A percentile compares a stretch with the other conserved stretches of the same genome.
These are phyloP conservation scores for Talaromyces proteolyticus DNA, from an alignment of 495 filamentous ascomycete genomes.

Conservation along the genomic window DNA sequence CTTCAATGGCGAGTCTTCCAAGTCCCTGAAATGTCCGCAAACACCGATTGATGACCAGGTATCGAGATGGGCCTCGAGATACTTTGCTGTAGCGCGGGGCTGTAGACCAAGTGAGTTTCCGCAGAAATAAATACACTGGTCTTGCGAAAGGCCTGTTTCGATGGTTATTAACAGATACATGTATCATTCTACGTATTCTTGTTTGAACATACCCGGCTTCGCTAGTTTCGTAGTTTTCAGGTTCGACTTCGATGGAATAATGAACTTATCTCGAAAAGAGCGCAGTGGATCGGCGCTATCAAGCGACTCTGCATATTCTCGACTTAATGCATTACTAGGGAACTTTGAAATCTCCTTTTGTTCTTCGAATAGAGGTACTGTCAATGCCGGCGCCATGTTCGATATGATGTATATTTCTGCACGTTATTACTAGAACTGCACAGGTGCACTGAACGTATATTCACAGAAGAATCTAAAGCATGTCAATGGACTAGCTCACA, in stretches of 20 bases:
- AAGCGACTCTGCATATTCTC: constrained; percentile 55
- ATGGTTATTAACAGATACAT: constrained; percentile 5
- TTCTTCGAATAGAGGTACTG: neutral
- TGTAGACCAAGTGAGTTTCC: constrained; percentile 94
- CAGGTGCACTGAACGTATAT: too few species aligned
- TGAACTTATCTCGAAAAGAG: constrained; percentile 67
- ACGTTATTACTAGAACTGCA: too few species aligned
- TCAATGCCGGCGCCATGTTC: constrained; percentile 2
- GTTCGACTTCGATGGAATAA: constrained; percentile 76
- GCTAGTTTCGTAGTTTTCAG: constrained; percentile 60
- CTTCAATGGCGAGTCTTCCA: constrained; percentile 66
- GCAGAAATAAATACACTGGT: constrained; percentile 74
- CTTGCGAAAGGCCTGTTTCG: constrained; percentile 31
- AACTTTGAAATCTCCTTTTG: neutral
- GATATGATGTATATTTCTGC: neutral
- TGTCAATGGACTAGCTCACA: too few species aligned
- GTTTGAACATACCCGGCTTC: constrained; percentile 28
- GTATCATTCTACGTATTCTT: too few species aligned
- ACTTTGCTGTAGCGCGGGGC: constrained; percentile 63
- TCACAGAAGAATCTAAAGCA: too few species aligned
- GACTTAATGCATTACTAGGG: constrained; percentile 26
- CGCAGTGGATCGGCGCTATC: constrained; percentile 65
- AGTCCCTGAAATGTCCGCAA: constrained; percentile 79
- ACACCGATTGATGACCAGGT: constrained; percentile 92
- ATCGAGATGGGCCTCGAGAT: constrained; percentile 71